Conservation (phyloP, 345 rosid genomes). For the Gossypium anomalum region DNA sequence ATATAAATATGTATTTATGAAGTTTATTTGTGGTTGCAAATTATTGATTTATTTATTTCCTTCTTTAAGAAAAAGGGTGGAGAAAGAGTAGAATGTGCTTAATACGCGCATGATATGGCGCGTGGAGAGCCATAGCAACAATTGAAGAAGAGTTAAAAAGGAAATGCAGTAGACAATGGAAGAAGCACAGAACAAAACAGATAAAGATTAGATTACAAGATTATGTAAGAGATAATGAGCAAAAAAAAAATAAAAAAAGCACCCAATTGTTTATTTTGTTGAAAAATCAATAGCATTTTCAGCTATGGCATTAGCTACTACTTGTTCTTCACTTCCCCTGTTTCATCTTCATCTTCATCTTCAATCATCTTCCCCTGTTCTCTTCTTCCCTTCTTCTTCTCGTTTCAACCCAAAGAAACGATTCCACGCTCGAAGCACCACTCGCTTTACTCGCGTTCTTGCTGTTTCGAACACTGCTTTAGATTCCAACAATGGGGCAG, state of each 20-base stretch:
- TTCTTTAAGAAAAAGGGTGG: neutral
- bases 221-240: neutral
- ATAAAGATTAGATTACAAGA: conserved; percentile 4
- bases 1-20: too few species aligned
- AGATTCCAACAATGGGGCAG: conserved; percentile 33
- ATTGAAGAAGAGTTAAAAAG: neutral
- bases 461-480: neutral
- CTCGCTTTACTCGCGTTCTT: neutral
- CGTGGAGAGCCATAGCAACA: neutral
- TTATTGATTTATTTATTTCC: too few species aligned
- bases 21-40: too few species aligned
- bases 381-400: conserved; percentile 5
- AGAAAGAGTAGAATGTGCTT: neutral
- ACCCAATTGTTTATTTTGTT: neutral
- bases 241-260: neutral
- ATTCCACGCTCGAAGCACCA: neutral
- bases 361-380: conserved; percentile 8
- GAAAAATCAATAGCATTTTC: conserved; percentile 4
- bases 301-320: neutral
- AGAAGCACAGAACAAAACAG: neutral
- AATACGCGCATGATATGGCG: neutral
- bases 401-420: neutral
- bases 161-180: neutral
- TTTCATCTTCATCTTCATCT: conserved; percentile 1
- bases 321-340: neutral